Percentiles rank a stretch among this genome's conserved stretches.
phyloP scores from a whole-genome alignment of 140 eudicot genomes.

The Oenanthe javanica region DNA sequence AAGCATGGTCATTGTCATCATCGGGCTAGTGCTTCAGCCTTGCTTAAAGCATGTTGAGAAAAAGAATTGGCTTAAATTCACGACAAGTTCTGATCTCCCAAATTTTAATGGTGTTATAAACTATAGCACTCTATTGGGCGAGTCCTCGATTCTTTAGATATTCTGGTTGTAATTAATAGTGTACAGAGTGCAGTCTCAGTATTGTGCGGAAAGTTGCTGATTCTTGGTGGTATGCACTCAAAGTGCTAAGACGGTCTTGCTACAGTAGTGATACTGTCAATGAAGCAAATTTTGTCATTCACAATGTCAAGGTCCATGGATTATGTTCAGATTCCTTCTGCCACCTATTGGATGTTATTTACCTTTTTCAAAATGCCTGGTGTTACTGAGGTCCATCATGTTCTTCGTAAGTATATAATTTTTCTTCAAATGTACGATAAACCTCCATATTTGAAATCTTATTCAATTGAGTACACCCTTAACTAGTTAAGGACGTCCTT shows the following conservation, averaged over 20 bases:
- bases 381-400: not conserved
- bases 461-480: not conserved
- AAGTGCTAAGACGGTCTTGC: not conserved
- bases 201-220: not conserved
- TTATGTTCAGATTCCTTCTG: not conserved
- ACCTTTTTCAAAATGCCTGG: not conserved
- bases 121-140: not conserved
- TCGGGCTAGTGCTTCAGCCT: slow-evolving; percentile 26
- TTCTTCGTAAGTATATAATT: not conserved
- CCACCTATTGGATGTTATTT: not conserved
- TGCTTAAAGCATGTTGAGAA: slow-evolving; percentile 15
- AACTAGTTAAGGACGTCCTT: not conserved
- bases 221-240: not conserved
- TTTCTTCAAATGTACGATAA: not conserved
- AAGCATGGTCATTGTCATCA: slow-evolving; percentile 17
- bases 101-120: slow-evolving; percentile 6
- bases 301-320: not conserved
- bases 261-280: not conserved
- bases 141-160: not conserved
- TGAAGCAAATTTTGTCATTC: not conserved
- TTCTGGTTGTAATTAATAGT: not conserved
- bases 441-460: not conserved
- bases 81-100: slow-evolving; percentile 19
- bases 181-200: not conserved
- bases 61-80: slow-evolving; percentile 19